Conservation (phyloP, 1,284 basidiomycete genomes). For the Trametes sp. region DNA sequence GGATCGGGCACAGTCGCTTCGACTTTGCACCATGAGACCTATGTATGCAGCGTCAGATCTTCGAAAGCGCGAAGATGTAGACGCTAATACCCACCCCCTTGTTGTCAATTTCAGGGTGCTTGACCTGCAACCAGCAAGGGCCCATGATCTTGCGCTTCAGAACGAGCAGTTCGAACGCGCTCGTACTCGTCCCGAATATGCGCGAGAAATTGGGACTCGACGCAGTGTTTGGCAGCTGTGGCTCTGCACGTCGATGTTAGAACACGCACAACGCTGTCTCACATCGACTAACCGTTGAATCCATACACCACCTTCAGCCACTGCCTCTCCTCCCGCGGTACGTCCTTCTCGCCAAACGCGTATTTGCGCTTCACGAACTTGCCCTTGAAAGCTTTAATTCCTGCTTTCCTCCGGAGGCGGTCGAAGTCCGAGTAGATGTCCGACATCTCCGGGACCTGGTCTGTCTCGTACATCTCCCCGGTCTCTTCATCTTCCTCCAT, state of each 20-base stretch:
- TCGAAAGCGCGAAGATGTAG: slow-evolving; percentile 9
- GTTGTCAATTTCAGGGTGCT: slow-evolving; percentile 73
- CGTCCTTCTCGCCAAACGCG: slow-evolving; percentile 88
- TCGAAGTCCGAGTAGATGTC: slow-evolving; percentile 92
- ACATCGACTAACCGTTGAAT: slow-evolving; percentile 68
- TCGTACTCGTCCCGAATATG: slow-evolving; percentile 94
- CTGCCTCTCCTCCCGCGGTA: slow-evolving; percentile 82
- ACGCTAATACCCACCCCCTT: slow-evolving; percentile 69
- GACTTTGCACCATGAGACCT: slow-evolving; percentile 96
- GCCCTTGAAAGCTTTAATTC: slow-evolving; percentile 81
- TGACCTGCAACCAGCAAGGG: slow-evolving; percentile 95
- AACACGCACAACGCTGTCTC: neutral
- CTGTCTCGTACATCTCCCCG: slow-evolving; percentile 71
- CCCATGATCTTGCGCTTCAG: slow-evolving; percentile 98
- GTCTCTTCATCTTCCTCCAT: slow-evolving; percentile 68
- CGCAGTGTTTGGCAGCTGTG: slow-evolving; percentile 73
- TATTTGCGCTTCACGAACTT: slow-evolving; percentile 93
- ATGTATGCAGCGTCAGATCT: slow-evolving; percentile 6
- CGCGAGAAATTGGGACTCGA: slow-evolving; percentile 87
- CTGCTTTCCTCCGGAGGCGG: slow-evolving; percentile 72
- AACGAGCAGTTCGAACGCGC: slow-evolving; percentile 94
- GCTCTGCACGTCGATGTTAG: slow-evolving; percentile 48
- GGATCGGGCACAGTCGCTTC: slow-evolving; percentile 89
- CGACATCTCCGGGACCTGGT: slow-evolving; percentile 68
- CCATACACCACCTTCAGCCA: slow-evolving; percentile 96